These are phyloP conservation scores for Colletotrichum eleusines DNA, from an alignment of 2,329 filamentous ascomycete genomes.

Conservation along the genomic window DNA sequence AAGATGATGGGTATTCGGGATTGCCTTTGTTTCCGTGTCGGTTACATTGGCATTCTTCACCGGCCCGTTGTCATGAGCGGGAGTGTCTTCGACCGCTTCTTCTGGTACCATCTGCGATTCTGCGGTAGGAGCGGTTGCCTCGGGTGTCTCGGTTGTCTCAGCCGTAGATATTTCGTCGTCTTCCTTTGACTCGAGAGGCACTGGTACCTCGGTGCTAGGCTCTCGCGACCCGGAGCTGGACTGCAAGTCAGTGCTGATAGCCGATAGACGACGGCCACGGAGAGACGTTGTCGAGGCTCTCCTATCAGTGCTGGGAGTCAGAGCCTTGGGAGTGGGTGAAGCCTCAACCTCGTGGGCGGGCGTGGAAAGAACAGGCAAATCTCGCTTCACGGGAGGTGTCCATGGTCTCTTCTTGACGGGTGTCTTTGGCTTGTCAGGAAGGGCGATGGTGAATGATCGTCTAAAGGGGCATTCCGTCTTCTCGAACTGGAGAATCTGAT, in stretches of 20 bases:
- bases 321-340: slow-evolving; percentile 36
- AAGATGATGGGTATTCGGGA: background rate
- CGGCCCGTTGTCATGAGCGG: background rate
- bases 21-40: background rate
- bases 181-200: background rate
- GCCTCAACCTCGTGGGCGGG: slow-evolving; percentile 52
- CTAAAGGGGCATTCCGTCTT: slow-evolving; percentile 89
- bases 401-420: slow-evolving; percentile 77
- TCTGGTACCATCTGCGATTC: slow-evolving; percentile 5
- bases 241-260: slow-evolving; percentile 31
- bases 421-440: slow-evolving; percentile 76
- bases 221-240: slow-evolving; percentile 23
- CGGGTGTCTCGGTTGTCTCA: background rate
- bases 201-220: slow-evolving; percentile 19
- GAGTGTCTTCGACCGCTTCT: background rate
- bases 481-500: slow-evolving; percentile 84
- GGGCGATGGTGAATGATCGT: slow-evolving; percentile 78
- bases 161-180: background rate
- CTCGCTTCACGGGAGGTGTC: slow-evolving; percentile 60
- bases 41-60: background rate
- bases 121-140: background rate
- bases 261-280: slow-evolving; percentile 34
- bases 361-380: slow-evolving; percentile 53
- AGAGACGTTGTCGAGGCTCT: slow-evolving; percentile 31
- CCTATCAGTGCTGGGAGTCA: slow-evolving; percentile 30